Evolutionary conservation across 1,284 basidiomycete species (phyloP).

Genomic region (Athelia psychrophila): DNA sequence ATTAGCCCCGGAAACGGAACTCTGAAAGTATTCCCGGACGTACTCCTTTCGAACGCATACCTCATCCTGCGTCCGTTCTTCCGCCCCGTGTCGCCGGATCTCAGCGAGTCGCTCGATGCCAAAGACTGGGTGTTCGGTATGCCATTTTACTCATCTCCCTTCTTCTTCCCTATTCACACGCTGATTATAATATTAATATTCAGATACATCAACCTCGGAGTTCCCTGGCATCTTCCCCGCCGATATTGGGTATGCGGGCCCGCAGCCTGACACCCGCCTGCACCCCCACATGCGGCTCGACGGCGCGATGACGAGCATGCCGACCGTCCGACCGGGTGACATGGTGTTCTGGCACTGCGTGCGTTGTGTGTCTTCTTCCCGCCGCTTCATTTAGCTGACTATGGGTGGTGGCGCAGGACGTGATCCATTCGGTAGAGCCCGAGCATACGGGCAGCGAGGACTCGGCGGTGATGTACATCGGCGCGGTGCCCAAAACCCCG

Average conservation of each 20-base stretch:
- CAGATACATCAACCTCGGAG: slow-evolving; percentile 53
- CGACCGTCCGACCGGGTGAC: slow-evolving; percentile 76
- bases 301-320: slow-evolving; percentile 73
- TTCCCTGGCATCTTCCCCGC: slow-evolving; percentile 54
- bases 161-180: slow-evolving; percentile 1
- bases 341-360: slow-evolving; percentile 87
- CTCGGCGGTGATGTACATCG: slow-evolving; percentile 85
- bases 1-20: slow-evolving; percentile 79
- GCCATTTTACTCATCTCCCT: neutral
- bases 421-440: slow-evolving; percentile 78
- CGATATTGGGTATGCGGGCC: slow-evolving; percentile 48
- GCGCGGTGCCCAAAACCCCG: slow-evolving; percentile 72
- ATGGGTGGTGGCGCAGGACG: slow-evolving; percentile 42
- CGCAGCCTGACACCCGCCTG: slow-evolving; percentile 43
- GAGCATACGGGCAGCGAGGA: slow-evolving; percentile 68
- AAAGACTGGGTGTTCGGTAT: slow-evolving; percentile 74
- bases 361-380: slow-evolving; percentile 8
- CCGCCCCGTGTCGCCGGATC: slow-evolving; percentile 39
- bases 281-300: slow-evolving; percentile 73
- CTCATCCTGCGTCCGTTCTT: slow-evolving; percentile 86
- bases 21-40: slow-evolving; percentile 73
- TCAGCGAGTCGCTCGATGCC: slow-evolving; percentile 45
- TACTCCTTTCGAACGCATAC: slow-evolving; percentile 76
- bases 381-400: neutral
- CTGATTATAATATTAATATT: neutral